phyloP scores from a whole-genome alignment of 495 filamentous ascomycete genomes.

The Xylaria telfairii region DNA sequence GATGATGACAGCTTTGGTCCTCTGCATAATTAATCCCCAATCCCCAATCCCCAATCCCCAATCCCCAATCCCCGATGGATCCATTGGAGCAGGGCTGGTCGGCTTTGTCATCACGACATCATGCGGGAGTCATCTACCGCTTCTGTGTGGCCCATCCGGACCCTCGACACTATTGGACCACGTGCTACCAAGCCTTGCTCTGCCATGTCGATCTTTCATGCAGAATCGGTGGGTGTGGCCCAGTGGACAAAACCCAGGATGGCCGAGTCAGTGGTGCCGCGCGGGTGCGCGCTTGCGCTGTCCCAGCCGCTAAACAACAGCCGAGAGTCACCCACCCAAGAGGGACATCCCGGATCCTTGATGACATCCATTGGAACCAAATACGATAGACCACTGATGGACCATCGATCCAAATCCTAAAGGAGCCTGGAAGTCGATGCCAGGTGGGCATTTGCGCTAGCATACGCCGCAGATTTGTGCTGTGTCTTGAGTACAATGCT shows the following conservation, averaged over 20 bases:
- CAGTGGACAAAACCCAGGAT: background rate
- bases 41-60: background rate
- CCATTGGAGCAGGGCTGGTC: background rate
- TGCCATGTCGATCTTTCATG: constrained; percentile 17
- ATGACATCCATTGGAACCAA: background rate
- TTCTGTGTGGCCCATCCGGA: background rate
- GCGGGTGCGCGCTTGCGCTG: constrained; percentile 13
- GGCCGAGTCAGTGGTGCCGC: constrained; percentile 8
- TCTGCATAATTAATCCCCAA: constrained; percentile 4
- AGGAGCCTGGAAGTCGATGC: no score
- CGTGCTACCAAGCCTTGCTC: constrained; percentile 4
- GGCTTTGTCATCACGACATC: constrained; percentile 12
- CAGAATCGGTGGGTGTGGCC: background rate
- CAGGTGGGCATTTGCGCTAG: background rate
- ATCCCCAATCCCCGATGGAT: background rate
- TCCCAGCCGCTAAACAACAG: constrained; percentile 11
- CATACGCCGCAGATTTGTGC: background rate
- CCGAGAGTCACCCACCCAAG: background rate
- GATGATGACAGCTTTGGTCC: constrained; percentile 10
- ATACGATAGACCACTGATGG: background rate
- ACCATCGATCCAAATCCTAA: background rate
- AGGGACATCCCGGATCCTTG: background rate
- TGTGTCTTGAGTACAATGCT: background rate
- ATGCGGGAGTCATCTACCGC: background rate
- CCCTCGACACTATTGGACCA: constrained; percentile 16